phyloP scores from a whole-genome alignment of 2,329 filamentous ascomycete genomes.

The Calonectria fujianensis region DNA sequence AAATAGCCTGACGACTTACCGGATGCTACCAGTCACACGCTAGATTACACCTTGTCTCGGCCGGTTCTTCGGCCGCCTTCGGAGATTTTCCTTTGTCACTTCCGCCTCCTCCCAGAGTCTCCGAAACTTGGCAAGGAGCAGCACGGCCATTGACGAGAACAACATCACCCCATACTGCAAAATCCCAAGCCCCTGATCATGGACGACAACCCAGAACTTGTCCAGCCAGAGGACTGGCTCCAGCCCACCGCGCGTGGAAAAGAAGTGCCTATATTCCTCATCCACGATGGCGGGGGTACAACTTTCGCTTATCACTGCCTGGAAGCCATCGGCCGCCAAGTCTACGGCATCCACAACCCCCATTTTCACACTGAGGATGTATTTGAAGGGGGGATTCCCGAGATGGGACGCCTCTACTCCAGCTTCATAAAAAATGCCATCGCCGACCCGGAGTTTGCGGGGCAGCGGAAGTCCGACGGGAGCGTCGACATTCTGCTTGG shows the following conservation, averaged over 20 bases:
- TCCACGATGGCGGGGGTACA: slow-evolving; percentile 78
- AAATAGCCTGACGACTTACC: background rate
- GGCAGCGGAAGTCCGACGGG: slow-evolving; percentile 52
- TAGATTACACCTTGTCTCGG: slow-evolving; percentile 8
- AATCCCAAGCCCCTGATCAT: slow-evolving; percentile 37
- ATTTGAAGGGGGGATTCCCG: slow-evolving; percentile 71
- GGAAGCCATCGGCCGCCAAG: slow-evolving; percentile 66
- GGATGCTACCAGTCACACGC: background rate
- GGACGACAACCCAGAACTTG: slow-evolving; percentile 57
- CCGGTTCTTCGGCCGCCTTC: slow-evolving; percentile 9
- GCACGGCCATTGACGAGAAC: slow-evolving; percentile 1
- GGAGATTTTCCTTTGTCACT: slow-evolving; percentile 24
- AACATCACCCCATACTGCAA: background rate
- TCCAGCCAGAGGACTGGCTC: slow-evolving; percentile 60
- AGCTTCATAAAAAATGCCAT: slow-evolving; percentile 65
- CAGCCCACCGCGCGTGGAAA: slow-evolving; percentile 45
- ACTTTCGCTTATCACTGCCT: slow-evolving; percentile 75
- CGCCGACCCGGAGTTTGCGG: slow-evolving; percentile 54
- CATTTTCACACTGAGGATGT: slow-evolving; percentile 66
- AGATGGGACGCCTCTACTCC: slow-evolving; percentile 73
- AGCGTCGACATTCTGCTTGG: slow-evolving; percentile 68
- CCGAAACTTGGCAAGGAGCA: slow-evolving; percentile 12
- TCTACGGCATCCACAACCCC: slow-evolving; percentile 75
- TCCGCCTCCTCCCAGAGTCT: background rate
- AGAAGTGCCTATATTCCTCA: slow-evolving; percentile 70